A percentile compares a stretch with the other conserved stretches of the same genome.
phyloP scores from a whole-genome alignment of 202 grass and related monocot species.

The Setaria italica region DNA sequence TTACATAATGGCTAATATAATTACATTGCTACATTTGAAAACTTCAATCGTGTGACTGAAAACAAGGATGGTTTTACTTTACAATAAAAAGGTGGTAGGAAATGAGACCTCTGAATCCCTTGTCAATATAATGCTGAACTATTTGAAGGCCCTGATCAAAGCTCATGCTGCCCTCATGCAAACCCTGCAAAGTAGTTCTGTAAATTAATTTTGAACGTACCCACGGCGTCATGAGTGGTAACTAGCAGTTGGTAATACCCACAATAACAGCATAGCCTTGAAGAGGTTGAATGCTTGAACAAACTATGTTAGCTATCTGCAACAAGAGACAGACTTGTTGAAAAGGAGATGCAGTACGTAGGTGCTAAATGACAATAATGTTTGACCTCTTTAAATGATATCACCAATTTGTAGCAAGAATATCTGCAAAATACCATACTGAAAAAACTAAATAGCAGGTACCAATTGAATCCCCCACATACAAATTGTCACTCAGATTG shows the following conservation, averaged over 20 bases:
- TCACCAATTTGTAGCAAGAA: neutral
- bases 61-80: neutral
- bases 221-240: neutral
- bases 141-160: constrained; percentile 58
- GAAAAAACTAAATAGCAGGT: neutral
- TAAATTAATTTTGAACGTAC: constrained; percentile 1
- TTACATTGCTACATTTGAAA: neutral
- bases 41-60: neutral
- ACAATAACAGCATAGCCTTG: constrained; percentile 64
- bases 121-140: constrained; percentile 73
- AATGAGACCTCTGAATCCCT: constrained; percentile 76
- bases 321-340: neutral
- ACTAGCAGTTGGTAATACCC: constrained; percentile 24
- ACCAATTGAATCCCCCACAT: neutral
- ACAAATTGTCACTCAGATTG: neutral
- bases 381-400: neutral
- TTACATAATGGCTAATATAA: neutral
- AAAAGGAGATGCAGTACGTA: constrained; percentile 11
- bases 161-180: constrained; percentile 57
- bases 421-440: neutral
- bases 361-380: neutral
- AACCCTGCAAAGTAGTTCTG: constrained; percentile 55
- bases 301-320: constrained; percentile 83
- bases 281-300: constrained; percentile 90
- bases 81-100: neutral